These are phyloP conservation scores for Nidularia pulvinata DNA, from an alignment of 768 basidiomycete species.

Conservation along the genomic window DNA sequence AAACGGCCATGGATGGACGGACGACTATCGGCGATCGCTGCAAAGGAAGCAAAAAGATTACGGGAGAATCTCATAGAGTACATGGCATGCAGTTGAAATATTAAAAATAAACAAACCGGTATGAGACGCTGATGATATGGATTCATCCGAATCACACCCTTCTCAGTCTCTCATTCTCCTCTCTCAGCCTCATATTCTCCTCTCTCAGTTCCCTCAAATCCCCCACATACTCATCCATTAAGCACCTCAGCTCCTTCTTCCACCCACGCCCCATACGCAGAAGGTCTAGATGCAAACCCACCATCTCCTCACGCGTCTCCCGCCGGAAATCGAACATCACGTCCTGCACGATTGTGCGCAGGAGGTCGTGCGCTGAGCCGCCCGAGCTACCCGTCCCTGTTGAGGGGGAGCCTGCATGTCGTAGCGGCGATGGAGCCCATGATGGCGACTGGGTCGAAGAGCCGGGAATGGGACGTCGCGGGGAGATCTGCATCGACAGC, in stretches of 20 bases:
- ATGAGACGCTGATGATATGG: too few species aligned
- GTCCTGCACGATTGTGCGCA: constrained; percentile 66
- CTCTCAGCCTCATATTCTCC: constrained; percentile 64
- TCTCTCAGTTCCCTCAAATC: constrained; percentile 61
- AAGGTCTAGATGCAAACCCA: constrained; percentile 73
- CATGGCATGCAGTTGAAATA: too few species aligned
- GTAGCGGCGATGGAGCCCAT: constrained; percentile 40
- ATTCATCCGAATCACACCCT: constrained; percentile 14
- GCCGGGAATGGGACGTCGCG: constrained; percentile 31
- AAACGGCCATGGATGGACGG: too few species aligned
- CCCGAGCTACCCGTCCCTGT: constrained; percentile 9
- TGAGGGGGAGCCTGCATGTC: constrained; percentile 11
- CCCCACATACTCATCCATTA: constrained; percentile 62
- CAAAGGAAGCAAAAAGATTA: too few species aligned
- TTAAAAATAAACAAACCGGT: too few species aligned
- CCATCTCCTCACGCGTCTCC: constrained; percentile 72
- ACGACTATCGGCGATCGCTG: too few species aligned
- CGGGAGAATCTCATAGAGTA: too few species aligned
- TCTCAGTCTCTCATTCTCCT: constrained; percentile 67
- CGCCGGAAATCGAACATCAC: constrained; percentile 74
- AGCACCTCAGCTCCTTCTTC: constrained; percentile 60
- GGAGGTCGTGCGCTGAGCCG: constrained; percentile 51
- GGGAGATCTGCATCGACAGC: constrained; percentile 57
- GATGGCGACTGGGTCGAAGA: constrained; percentile 18
- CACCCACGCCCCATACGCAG: constrained; percentile 70